A percentile compares a stretch with the other conserved stretches of the same genome.
phyloP scores from a whole-genome alignment of 1,139 yeast species.

The Komagataea norvegica region DNA sequence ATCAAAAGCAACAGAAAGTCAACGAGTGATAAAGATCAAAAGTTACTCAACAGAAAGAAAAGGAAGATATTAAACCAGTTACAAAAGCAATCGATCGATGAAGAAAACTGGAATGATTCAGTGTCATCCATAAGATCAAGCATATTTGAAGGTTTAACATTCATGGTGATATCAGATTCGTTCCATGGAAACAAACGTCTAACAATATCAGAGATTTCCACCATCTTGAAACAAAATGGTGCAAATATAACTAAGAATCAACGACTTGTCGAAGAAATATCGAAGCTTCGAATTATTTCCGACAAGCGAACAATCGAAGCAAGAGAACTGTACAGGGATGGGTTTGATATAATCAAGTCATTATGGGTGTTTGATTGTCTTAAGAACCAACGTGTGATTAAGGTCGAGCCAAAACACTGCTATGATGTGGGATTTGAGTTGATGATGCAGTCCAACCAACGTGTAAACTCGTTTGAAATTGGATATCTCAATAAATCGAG shows the following conservation, averaged over 20 bases:
- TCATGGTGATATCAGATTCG: constrained; percentile 42
- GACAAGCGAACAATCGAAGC: constrained; percentile 47
- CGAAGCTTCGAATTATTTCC: constrained; percentile 37
- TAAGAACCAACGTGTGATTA: constrained; percentile 37
- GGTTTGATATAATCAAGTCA: constrained; percentile 60
- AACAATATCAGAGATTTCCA: constrained; percentile 34
- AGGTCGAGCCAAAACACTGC: constrained; percentile 58
- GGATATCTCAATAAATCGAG: constrained; percentile 21
- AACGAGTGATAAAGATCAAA: constrained; percentile 19
- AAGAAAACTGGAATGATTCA: constrained; percentile 20
- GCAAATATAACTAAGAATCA: constrained; percentile 37
- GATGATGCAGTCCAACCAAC: constrained; percentile 1
- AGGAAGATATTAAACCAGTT: constrained; percentile 2
- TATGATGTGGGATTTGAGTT: constrained; percentile 32
- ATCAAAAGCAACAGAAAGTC: constrained; percentile 29
- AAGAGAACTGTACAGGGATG: constrained; percentile 37
- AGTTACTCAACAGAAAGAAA: constrained; percentile 12
- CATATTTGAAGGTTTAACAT: constrained; percentile 34
- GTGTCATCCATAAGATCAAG: constrained; percentile 13
- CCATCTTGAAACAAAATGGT: constrained; percentile 44
- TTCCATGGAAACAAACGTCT: constrained; percentile 30
- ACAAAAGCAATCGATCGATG: constrained; percentile 12
- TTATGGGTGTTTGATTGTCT: constrained; percentile 72
- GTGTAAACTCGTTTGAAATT: constrained; percentile 8
- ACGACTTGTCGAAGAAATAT: constrained; percentile 15